phyloP scores from a whole-genome alignment of 768 basidiomycete species.

The Hebeloma cylindrosporum region DNA sequence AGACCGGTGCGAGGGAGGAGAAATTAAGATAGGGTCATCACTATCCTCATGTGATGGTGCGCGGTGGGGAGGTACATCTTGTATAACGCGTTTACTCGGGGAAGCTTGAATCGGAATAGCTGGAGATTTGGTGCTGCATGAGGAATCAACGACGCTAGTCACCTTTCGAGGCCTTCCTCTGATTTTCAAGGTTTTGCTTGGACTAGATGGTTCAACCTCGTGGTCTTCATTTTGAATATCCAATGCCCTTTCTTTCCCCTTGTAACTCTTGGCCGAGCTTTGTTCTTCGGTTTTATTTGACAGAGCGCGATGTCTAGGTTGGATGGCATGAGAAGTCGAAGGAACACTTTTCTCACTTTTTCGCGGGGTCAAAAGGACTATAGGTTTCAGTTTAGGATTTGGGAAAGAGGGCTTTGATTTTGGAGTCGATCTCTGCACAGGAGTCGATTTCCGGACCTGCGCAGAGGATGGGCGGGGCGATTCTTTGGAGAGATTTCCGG shows the following conservation, averaged over 20 bases:
- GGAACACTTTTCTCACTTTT: not conserved
- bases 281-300: not conserved
- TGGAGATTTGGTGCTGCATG: no score
- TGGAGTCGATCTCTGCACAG: no score
- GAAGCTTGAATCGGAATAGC: no score
- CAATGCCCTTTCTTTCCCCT: slow-evolving; percentile 15
- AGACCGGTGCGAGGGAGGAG: not conserved
- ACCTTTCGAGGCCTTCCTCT: not conserved
- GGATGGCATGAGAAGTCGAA: not conserved
- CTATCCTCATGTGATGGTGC: slow-evolving; percentile 24
- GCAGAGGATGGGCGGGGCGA: no score
- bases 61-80: no score
- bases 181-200: no score
- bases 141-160: not conserved
- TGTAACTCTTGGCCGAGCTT: slow-evolving; percentile 3
- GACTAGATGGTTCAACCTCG: not conserved
- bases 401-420: not conserved
- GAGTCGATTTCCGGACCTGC: no score
- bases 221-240: slow-evolving; percentile 1
- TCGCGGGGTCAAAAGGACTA: slow-evolving; percentile 12
- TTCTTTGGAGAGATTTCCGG: no score
- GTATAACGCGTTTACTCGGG: no score
- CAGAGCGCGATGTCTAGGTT: not conserved
- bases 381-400: slow-evolving; percentile 5
- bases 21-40: slow-evolving; percentile 14